Evolutionary conservation across 768 basidiomycete species (phyloP).

Genomic region (Chiua virens): DNA sequence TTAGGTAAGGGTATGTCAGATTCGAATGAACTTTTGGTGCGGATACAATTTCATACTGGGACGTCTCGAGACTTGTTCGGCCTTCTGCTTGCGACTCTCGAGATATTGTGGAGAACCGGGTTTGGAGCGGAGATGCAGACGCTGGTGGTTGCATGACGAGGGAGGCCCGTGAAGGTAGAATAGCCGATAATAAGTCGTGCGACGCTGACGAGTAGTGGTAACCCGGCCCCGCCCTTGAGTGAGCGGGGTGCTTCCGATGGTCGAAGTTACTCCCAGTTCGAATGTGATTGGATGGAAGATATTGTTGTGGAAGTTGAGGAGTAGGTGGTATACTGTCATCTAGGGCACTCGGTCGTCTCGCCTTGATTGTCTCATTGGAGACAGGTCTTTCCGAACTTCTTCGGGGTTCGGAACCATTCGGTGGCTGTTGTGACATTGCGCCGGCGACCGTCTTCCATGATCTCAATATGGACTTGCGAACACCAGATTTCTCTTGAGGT

Average conservation of each 20-base stretch:
- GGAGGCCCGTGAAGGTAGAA: conserved; percentile 11
- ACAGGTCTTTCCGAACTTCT: conserved; percentile 41
- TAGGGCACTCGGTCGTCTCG: conserved; percentile 48
- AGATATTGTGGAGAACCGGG: conserved; percentile 23
- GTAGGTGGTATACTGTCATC: conserved; percentile 56
- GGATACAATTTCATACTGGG: conserved; percentile 67
- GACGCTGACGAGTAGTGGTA: conserved; percentile 29
- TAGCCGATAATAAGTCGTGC: conserved; percentile 27
- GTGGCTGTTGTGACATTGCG: conserved; percentile 27
- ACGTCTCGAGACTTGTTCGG: conserved; percentile 57
- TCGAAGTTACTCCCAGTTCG: conserved; percentile 35
- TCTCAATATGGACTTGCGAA: conserved; percentile 74
- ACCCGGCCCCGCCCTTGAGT: conserved; percentile 18
- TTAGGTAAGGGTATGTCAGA: conserved; percentile 60
- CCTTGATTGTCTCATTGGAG: conserved; percentile 36
- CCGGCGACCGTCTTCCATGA: conserved; percentile 53
- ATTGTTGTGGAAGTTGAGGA: conserved; percentile 59
- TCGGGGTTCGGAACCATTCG: conserved; percentile 34
- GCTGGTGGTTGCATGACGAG: conserved; percentile 14
- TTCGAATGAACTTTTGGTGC: conserved; percentile 42
- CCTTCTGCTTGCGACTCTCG: conserved; percentile 32
- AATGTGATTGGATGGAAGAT: conserved; percentile 33
- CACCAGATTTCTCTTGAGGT: conserved; percentile 44
- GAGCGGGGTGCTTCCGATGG: conserved; percentile 19
- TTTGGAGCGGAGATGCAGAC: conserved; percentile 31